Conservation (phyloP, 805 yeast species). For the Lachancea kluyveri region DNA sequence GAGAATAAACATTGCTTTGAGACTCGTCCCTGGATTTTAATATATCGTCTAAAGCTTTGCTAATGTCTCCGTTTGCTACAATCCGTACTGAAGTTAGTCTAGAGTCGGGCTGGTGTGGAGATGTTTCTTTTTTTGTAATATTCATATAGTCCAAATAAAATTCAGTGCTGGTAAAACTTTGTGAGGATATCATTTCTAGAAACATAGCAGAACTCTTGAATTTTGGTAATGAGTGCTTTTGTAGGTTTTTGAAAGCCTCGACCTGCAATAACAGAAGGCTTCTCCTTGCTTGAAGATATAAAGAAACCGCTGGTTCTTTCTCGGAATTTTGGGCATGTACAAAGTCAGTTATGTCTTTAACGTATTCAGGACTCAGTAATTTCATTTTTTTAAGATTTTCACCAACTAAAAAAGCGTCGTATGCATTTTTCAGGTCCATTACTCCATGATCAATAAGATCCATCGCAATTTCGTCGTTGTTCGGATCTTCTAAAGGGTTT, state of each 20-base stretch:
- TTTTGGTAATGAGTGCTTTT: constrained; percentile 45
- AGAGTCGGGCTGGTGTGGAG: too few relatives aligned
- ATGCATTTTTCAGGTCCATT: constrained; percentile 23
- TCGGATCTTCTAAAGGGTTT: constrained; percentile 57
- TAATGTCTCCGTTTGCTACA: constrained; percentile 27
- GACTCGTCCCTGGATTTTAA: constrained; percentile 26
- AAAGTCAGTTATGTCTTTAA: constrained; percentile 7
- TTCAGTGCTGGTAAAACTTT: constrained; percentile 29
- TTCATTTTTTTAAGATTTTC: constrained; percentile 2
- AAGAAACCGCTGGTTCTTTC: not conserved
- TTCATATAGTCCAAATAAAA: constrained; percentile 19
- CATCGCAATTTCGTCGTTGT: constrained; percentile 26
- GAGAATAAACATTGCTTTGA: not conserved
- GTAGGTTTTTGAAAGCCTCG: constrained; percentile 44
- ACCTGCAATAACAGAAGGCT: constrained; percentile 55
- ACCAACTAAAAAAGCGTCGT: constrained; percentile 8
- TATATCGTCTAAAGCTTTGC: constrained; percentile 28
- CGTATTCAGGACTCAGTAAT: constrained; percentile 15
- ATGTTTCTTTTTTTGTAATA: constrained; percentile 14
- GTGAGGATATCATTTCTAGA: constrained; percentile 45
- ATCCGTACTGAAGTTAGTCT: too few relatives aligned
- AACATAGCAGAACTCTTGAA: constrained; percentile 57
- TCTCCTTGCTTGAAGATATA: constrained; percentile 42
- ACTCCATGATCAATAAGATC: constrained; percentile 17
- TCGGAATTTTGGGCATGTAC: not conserved